phyloP scores from a whole-genome alignment of 139 green algal genomes.

The Chlorella sp. region DNA sequence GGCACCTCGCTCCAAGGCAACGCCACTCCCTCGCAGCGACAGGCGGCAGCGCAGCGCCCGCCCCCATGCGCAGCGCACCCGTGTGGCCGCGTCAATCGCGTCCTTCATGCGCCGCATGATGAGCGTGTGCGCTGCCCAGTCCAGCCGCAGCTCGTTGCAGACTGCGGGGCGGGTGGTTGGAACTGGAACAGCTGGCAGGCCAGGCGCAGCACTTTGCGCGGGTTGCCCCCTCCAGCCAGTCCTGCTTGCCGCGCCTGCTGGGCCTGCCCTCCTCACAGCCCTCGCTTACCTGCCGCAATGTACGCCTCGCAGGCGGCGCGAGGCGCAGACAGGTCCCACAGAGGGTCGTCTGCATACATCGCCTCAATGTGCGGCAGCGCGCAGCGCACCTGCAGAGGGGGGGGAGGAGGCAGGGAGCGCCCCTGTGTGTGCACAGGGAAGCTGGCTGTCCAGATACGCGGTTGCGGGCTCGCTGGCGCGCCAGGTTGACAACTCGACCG shows the following conservation, averaged over 20 bases:
- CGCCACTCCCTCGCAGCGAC: neutral
- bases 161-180: neutral
- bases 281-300: neutral
- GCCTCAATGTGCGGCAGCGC: neutral
- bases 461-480: no score
- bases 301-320: constrained; percentile 17
- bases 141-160: constrained; percentile 13
- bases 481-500: no score
- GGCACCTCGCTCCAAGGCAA: neutral
- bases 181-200: neutral
- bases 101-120: constrained; percentile 29
- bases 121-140: constrained; percentile 10
- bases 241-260: neutral
- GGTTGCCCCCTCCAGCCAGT: neutral
- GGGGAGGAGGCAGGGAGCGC: neutral
- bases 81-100: neutral
- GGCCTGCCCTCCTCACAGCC: no score
- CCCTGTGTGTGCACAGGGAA: neutral
- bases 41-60: neutral
- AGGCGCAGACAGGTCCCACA: constrained; percentile 23
- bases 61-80: neutral
- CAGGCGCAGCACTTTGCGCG: neutral
- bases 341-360: constrained; percentile 1
- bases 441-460: no score
- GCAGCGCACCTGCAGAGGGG: neutral